Evolutionary conservation across 2,329 filamentous ascomycete species (phyloP), one percentile per base, ranked within the genome.

Genomic region (Botrytis pseudocinerea): DNA sequence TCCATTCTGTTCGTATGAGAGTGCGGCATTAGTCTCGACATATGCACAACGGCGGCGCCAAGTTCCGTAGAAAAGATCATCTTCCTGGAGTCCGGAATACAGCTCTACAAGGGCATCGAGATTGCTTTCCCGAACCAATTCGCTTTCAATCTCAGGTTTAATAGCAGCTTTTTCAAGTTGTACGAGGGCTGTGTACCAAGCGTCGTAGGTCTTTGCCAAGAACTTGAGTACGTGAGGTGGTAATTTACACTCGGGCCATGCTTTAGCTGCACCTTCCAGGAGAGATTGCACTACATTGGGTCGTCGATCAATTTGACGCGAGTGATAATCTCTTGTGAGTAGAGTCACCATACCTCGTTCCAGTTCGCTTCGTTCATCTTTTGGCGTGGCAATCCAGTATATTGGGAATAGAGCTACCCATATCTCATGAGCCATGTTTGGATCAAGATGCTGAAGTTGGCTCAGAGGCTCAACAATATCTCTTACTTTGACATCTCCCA

Each of bases 1-100:
- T 65, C 96, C 96, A 78, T 97, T 97, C 81, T 99, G 97, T 83
- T 99, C 97, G 78, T 98, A 99, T 0, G 96, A 99, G 12, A 99
- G 85, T 1, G 95, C 96, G 22, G 96, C 94, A 80, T 99, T 99
- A 14, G 95, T 98, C 85, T 99, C 97, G 9, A 99, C 92, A 80
- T 97, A 99, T 77, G 97, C 94, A 81, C 95, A 97, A 63, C 96
- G 91, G 73, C 96, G 90, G 74, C 96, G 91, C 96, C 96, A 99
- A 0, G 95, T 97, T 14, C 96, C 96, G 76, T 99, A 98, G 82
- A 98, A 99, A 65, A 99, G 86, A 81, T 99, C 96, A 69, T 98
- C 95, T 81, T 99, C 97, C 79, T 97, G 93, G 22, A 99, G 85
- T 0, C 91, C 90, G 9, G 94, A 90, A 80, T 99, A 99, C 4